Evolutionary conservation across 139 green algal genomes (phyloP).

Genomic region (Closterium sp.): DNA sequence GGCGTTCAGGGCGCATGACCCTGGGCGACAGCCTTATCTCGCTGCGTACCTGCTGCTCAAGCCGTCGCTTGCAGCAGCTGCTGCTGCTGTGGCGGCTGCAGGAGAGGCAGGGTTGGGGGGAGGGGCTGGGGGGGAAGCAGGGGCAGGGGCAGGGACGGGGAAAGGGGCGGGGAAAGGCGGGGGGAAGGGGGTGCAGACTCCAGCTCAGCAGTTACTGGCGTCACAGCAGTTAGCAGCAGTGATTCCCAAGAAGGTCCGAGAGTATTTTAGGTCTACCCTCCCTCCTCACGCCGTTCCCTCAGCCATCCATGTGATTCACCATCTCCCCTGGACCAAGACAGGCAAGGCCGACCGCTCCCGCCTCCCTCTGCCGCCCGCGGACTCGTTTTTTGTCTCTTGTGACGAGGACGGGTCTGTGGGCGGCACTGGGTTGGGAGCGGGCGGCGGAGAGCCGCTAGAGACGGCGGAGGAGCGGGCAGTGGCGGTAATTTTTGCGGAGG

Average conservation of each 20-base stretch:
- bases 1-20: constrained; percentile 10
- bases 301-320: constrained; percentile 18
- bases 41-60: constrained; percentile 31
- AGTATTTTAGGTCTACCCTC: neutral
- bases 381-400: constrained; percentile 5
- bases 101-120: neutral
- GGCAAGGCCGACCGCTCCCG: constrained; percentile 29
- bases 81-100: neutral
- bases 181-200: neutral
- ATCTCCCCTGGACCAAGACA: constrained; percentile 14
- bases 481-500: constrained; percentile 11
- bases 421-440: neutral
- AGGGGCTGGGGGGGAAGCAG: neutral
- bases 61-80: neutral
- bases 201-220: neutral
- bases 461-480: constrained; percentile 25
- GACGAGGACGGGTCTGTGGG: neutral
- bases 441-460: constrained; percentile 1
- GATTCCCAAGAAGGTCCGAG: neutral
- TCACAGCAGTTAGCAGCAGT: neutral
- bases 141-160: neutral
- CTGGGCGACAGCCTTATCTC: neutral
- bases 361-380: constrained; percentile 9
- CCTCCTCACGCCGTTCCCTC: constrained; percentile 25
- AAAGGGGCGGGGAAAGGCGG: neutral